Evolutionary conservation across 305 asterid genomes (phyloP).

Genomic region (Ilex paraguariensis): DNA sequence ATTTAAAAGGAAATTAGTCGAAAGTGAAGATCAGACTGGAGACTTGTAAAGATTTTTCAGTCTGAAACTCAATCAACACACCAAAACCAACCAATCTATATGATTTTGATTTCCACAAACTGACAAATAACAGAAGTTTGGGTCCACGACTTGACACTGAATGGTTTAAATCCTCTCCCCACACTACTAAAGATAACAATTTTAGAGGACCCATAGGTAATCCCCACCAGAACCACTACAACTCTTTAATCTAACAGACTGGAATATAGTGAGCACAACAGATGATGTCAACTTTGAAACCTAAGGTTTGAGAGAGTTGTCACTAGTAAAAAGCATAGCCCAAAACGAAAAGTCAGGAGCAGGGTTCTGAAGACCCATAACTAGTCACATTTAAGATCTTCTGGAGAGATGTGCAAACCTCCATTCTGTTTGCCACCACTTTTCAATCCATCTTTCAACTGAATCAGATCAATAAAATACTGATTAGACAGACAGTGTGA

Average conservation of each 20-base stretch:
- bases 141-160: too few species aligned
- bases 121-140: too few species aligned
- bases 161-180: background rate
- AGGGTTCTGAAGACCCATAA: conserved; percentile 12
- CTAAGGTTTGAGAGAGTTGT: conserved; percentile 12
- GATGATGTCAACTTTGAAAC: conserved; percentile 17
- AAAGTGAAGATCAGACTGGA: too few species aligned
- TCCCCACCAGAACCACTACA: conserved; percentile 3
- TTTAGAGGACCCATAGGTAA: conserved; percentile 6
- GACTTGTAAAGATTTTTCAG: too few species aligned
- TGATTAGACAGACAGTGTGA: background rate
- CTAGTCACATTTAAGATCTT: conserved; percentile 49
- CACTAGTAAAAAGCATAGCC: conserved; percentile 12
- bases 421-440: conserved; percentile 31
- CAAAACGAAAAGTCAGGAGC: background rate
- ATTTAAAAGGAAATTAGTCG: too few species aligned
- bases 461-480: conserved; percentile 10
- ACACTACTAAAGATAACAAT: conserved; percentile 24
- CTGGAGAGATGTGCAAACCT: conserved; percentile 18
- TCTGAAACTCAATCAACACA: too few species aligned
- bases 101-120: too few species aligned
- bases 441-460: conserved; percentile 60
- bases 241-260: conserved; percentile 8
- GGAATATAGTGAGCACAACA: conserved; percentile 7
- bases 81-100: too few species aligned